A percentile compares a stretch with the other conserved stretches of the same genome.
Evolutionary conservation across 2,329 filamentous ascomycete genomes (phyloP).

Genomic region (Cordyceps pruinosa): DNA sequence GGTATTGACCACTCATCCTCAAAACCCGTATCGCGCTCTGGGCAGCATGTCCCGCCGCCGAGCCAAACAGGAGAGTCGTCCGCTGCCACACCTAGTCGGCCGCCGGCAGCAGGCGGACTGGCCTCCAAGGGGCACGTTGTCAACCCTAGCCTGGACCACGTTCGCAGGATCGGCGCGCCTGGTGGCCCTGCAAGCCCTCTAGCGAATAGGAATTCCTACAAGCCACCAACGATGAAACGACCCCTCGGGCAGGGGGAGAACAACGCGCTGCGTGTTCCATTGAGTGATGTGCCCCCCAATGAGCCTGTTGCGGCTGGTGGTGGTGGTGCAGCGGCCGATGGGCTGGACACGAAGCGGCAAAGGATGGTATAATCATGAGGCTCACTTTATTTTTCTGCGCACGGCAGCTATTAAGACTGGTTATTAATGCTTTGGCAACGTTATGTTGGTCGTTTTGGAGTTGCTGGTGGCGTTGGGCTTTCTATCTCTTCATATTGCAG

Average conservation of each 20-base stretch:
- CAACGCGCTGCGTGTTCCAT: constrained; percentile 31
- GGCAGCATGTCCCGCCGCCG: constrained; percentile 43
- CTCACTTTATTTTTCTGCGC: neutral
- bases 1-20: constrained; percentile 78
- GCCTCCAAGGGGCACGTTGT: constrained; percentile 34
- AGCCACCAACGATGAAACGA: constrained; percentile 53
- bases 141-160: constrained; percentile 48
- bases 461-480: constrained; percentile 5
- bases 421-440: neutral
- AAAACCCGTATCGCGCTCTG: constrained; percentile 58
- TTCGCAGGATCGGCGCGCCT: constrained; percentile 54
- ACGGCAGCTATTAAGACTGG: neutral
- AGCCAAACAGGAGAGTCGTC: constrained; percentile 20
- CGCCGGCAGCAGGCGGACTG: constrained; percentile 14
- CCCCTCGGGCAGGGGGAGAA: constrained; percentile 26
- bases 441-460: neutral
- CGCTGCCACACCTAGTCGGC: constrained; percentile 7
- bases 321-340: constrained; percentile 18
- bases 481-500: neutral
- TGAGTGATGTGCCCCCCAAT: constrained; percentile 47
- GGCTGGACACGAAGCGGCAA: constrained; percentile 45
- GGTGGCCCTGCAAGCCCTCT: constrained; percentile 48
- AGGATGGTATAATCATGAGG: constrained; percentile 30
- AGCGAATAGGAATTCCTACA: constrained; percentile 51
- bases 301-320: constrained; percentile 17